These are phyloP conservation scores for Amanita rubescens DNA, from an alignment of 768 basidiomycete species.

Conservation along the genomic window DNA sequence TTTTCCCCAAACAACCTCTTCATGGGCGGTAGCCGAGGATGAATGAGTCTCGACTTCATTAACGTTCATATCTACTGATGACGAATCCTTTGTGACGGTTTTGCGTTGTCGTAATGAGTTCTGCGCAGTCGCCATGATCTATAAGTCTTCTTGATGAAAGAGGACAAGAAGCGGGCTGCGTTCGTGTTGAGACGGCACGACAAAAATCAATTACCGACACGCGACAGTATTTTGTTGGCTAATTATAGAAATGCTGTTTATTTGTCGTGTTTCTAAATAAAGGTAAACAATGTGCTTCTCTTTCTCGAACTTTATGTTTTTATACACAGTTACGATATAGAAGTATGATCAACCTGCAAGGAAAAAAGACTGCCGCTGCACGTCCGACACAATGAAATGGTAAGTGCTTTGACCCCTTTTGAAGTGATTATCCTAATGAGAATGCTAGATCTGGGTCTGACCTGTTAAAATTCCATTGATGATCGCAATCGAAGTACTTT, in stretches of 20 bases:
- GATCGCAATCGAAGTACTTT: too few relatives aligned
- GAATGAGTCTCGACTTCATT: slow-evolving; percentile 5
- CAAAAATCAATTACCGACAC: neutral
- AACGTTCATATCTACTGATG: slow-evolving; percentile 2
- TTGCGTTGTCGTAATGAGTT: slow-evolving; percentile 29
- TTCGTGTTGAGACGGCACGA: slow-evolving; percentile 9
- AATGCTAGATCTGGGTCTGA: too few relatives aligned
- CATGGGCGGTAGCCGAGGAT: slow-evolving; percentile 10
- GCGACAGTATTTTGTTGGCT: neutral
- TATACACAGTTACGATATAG: too few relatives aligned
- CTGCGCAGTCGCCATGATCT: slow-evolving; percentile 17
- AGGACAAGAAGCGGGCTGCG: slow-evolving; percentile 1
- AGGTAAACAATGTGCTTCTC: neutral
- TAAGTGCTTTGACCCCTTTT: too few relatives aligned
- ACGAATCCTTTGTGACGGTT: slow-evolving; percentile 6
- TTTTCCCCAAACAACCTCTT: slow-evolving; percentile 83
- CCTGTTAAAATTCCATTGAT: too few relatives aligned
- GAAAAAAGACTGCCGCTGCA: too few relatives aligned
- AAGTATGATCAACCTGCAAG: too few relatives aligned
- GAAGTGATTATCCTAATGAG: too few relatives aligned
- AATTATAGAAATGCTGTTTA: slow-evolving; percentile 1
- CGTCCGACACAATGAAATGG: neutral
- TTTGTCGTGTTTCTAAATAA: neutral
- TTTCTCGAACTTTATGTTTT: neutral
- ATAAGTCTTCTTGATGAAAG: slow-evolving; percentile 9